Evolutionary conservation across 2,329 filamentous ascomycete genomes (phyloP), one percentile per base, ranked within the genome.

Genomic region (Penicillium sp.): DNA sequence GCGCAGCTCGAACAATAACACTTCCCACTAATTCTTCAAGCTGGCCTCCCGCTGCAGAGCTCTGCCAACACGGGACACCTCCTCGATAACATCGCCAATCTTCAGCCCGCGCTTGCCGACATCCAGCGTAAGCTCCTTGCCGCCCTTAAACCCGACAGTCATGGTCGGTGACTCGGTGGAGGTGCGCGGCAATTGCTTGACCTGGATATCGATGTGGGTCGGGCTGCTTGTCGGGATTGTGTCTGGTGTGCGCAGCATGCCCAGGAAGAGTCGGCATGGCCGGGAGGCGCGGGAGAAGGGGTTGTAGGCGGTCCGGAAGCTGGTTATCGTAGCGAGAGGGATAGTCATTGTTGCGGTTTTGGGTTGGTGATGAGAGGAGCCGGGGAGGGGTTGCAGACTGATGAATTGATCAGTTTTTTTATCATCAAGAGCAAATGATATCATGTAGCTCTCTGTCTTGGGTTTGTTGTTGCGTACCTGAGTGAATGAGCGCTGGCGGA

Each of bases 121-220:
- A 65, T 95, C 83, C 34, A 97, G 79, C 31, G 82, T 81, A 74
- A 97, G 81, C 63, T 94, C 84, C 73, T 91, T 95, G 61, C 93
- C 93, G 65, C 96, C 93, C 77, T 95, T 96, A 71, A 97, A 97
- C 63, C 90, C 94, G 59, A 98, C 73, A 35, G 75, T 76, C 49
- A 98, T 71, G 40, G 78, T 77, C 49, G 84, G 85, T 28, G 82
- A 76, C 61, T 87, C 82, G 46, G 78, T 79, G 48, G 85, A 87
- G 45, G 75, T 67, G 56, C 84, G 80, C 46, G 88, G 82, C 45
- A 97, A 75, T 56, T 95, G 75, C 53, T 81, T 85, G 12, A 88
- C 85, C 60, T 82, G 82, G 64, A 97, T 85, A 63, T 83, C 80
- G 76, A 95, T 88, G 57, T 75, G 78, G 49, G 77, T 73, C 48